Percentiles rank a stretch among this genome's conserved stretches.
Evolutionary conservation across 2,329 filamentous ascomycete genomes (phyloP).

Genomic region (Nemania abortiva): DNA sequence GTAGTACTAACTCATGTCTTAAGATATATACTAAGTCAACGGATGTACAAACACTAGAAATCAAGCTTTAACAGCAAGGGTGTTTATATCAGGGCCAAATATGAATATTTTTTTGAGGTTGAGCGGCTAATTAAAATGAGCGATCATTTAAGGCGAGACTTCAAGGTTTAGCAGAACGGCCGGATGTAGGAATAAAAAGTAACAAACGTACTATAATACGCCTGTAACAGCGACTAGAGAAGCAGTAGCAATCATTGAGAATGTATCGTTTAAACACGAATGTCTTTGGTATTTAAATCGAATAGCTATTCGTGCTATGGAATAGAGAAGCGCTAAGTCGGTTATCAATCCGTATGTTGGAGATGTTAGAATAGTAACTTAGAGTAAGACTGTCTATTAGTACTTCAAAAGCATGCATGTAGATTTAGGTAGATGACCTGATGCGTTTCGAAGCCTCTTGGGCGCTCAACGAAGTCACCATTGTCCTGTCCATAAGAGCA

Average conservation of each 20-base stretch:
- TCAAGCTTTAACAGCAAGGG: conserved; percentile 41
- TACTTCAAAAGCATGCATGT: conserved; percentile 27
- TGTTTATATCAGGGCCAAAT: conserved; percentile 42
- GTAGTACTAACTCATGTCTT: conserved; percentile 43
- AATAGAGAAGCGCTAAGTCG: conserved; percentile 33
- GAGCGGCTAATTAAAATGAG: conserved; percentile 31
- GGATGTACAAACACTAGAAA: conserved; percentile 43
- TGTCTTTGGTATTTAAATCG: conserved; percentile 37
- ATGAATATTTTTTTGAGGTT: conserved; percentile 41
- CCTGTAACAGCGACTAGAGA: conserved; percentile 38
- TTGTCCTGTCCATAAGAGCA: neutral
- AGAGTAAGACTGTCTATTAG: neutral
- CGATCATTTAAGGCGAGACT: conserved; percentile 23
- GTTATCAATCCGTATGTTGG: conserved; percentile 32
- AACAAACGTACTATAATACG: conserved; percentile 42
- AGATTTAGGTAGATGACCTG: conserved; percentile 35
- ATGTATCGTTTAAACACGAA: conserved; percentile 38
- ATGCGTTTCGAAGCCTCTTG: conserved; percentile 34
- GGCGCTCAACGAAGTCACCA: conserved; percentile 15
- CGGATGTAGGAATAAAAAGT: conserved; percentile 40
- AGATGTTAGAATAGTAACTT: neutral
- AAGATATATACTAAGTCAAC: conserved; percentile 38
- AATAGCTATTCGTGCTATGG: conserved; percentile 39
- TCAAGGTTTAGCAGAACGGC: conserved; percentile 37
- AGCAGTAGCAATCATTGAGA: conserved; percentile 38